Percentiles rank a stretch among this genome's conserved stretches.
These are phyloP conservation scores for Paxillus ammoniavirescens DNA, from an alignment of 768 basidiomycete genomes.

Conservation along the genomic window DNA sequence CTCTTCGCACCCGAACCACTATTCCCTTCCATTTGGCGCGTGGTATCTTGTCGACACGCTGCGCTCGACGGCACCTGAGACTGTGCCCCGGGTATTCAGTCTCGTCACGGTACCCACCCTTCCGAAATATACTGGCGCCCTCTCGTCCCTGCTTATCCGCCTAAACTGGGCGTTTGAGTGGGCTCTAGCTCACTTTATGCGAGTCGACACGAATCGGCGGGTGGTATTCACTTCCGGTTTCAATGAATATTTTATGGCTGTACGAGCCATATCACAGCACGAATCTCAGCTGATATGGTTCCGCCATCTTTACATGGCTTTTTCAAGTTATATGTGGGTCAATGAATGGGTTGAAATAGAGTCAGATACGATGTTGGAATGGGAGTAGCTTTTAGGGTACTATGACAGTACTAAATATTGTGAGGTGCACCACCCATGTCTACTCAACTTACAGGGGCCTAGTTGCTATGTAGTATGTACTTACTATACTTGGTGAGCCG, in stretches of 20 bases:
- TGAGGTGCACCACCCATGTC: too few species aligned
- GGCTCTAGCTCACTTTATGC: slow-evolving; percentile 4
- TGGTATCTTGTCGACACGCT: slow-evolving; percentile 39
- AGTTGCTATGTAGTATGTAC: too few species aligned
- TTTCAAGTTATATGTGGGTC: slow-evolving; percentile 91
- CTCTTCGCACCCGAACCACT: slow-evolving; percentile 87
- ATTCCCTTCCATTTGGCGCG: slow-evolving; percentile 60
- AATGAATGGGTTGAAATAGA: slow-evolving; percentile 71
- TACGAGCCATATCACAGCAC: slow-evolving; percentile 73
- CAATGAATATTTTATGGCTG: slow-evolving; percentile 50
- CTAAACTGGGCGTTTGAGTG: slow-evolving; percentile 18
- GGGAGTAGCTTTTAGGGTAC: not conserved
- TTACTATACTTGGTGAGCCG: too few species aligned
- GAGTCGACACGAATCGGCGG: not conserved
- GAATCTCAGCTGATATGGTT: slow-evolving; percentile 84
- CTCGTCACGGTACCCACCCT: slow-evolving; percentile 57
- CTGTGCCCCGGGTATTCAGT: slow-evolving; percentile 48
- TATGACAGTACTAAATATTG: too few species aligned
- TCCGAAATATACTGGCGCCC: slow-evolving; percentile 60
- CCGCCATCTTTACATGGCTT: slow-evolving; percentile 77
- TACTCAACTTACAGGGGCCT: too few species aligned
- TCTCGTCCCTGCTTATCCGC: slow-evolving; percentile 53
- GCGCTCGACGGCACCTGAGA: slow-evolving; percentile 28
- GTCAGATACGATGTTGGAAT: not conserved
- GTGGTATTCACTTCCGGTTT: slow-evolving; percentile 56